Conservation (phyloP, 805 yeast species). For the Metschnikowia kofuensis region DNA sequence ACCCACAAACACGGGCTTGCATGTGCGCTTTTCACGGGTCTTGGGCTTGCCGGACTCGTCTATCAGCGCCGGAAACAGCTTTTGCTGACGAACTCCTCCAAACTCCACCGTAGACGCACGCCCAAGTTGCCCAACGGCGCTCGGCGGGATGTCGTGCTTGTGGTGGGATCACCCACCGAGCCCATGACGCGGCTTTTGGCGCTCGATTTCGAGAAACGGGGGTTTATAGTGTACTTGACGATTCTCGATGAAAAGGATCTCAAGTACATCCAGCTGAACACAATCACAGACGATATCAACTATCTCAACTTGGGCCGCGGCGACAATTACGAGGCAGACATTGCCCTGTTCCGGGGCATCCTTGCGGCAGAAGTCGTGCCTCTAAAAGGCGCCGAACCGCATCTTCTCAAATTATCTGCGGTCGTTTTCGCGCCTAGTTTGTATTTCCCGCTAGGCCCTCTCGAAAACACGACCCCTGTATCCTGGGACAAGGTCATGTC, state of each 20-base stretch:
- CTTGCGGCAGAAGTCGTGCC: conserved; percentile 56
- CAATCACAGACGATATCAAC: conserved; percentile 66
- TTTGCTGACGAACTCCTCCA: background rate
- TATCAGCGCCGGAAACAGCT: conserved; percentile 3
- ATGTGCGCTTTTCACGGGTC: conserved; percentile 6
- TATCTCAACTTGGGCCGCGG: conserved; percentile 55
- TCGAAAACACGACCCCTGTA: conserved; percentile 50
- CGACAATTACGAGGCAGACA: conserved; percentile 42
- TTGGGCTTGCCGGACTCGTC: conserved; percentile 11
- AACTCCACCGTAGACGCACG: conserved; percentile 47
- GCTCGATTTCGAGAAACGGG: conserved; percentile 71
- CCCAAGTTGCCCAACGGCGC: conserved; percentile 65
- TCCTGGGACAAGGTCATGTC: conserved; percentile 53
- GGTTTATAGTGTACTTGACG: conserved; percentile 78
- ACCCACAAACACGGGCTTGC: conserved; percentile 6
- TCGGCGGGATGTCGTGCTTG: conserved; percentile 67
- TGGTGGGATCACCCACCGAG: conserved; percentile 75
- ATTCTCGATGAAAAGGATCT: conserved; percentile 60
- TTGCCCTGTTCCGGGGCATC: conserved; percentile 47
- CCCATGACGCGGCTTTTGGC: conserved; percentile 69
- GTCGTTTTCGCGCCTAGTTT: conserved; percentile 69
- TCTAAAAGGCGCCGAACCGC: conserved; percentile 56
- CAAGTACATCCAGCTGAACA: conserved; percentile 48
- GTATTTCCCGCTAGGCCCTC: conserved; percentile 64
- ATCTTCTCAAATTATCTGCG: conserved; percentile 56